Percentiles rank a stretch among this genome's conserved stretches.
phyloP scores from a whole-genome alignment of 257 asterid species.

The Solanum neorickii region DNA sequence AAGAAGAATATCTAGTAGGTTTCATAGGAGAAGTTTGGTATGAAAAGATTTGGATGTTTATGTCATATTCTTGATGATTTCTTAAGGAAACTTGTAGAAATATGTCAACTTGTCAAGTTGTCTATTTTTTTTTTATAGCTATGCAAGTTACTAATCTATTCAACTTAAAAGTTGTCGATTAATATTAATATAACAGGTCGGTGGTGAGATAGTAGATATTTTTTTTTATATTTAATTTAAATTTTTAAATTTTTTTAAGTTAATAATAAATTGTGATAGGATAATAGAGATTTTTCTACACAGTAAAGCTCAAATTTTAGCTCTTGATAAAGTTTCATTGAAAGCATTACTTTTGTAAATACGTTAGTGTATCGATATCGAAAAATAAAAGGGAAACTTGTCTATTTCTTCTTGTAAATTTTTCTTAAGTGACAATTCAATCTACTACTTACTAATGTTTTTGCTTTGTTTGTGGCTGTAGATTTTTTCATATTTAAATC shows the following conservation, averaged over 20 bases:
- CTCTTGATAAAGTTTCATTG: background rate
- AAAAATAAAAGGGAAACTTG: background rate
- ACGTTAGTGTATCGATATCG: background rate
- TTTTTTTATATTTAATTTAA: too few species aligned
- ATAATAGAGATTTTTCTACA: background rate
- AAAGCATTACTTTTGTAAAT: too few species aligned
- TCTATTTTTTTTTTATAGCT: background rate
- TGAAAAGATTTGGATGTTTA: background rate
- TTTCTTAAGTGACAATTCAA: background rate
- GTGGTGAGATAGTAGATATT: background rate
- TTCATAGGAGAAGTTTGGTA: background rate
- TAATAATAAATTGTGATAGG: too few species aligned
- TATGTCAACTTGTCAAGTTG: background rate
- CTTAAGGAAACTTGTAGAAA: constrained; percentile 10
- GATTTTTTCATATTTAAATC: background rate
- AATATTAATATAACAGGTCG: too few species aligned
- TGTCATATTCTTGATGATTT: background rate
- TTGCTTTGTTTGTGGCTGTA: background rate
- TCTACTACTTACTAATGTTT: background rate
- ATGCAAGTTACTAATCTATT: background rate
- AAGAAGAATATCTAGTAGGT: background rate
- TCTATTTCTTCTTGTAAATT: background rate
- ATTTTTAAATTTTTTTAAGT: too few species aligned
- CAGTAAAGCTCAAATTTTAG: too few species aligned
- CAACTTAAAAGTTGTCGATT: background rate